Evolutionary conservation across 805 yeast species (phyloP).

Genomic region (Nakazawaea holstii): DNA sequence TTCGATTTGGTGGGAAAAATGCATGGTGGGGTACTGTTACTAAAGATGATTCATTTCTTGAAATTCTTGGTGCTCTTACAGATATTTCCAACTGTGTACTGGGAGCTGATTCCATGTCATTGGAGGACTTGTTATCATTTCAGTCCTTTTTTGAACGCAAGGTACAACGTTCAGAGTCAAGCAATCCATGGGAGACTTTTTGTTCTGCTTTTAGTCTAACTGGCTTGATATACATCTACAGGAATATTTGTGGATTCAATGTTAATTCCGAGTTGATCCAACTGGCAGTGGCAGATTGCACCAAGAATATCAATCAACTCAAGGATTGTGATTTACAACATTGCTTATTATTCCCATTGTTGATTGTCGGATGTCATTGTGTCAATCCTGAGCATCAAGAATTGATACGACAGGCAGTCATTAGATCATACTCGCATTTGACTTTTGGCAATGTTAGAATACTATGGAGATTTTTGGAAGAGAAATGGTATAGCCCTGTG

Average conservation of each 20-base stretch:
- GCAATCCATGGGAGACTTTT: slow-evolving; percentile 16
- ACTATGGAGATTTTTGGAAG: slow-evolving; percentile 14
- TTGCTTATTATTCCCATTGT: slow-evolving; percentile 21
- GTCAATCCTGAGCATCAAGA: slow-evolving; percentile 12
- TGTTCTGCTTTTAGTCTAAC: slow-evolving; percentile 19
- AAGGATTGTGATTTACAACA: slow-evolving; percentile 16
- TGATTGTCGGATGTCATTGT: slow-evolving; percentile 21
- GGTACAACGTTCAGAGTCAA: not conserved
- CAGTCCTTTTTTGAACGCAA: slow-evolving; percentile 3
- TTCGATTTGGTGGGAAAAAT: slow-evolving; percentile 16
- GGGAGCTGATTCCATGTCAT: not conserved
- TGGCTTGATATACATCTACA: slow-evolving; percentile 18
- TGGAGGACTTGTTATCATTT: not conserved
- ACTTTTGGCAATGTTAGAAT: slow-evolving; percentile 18
- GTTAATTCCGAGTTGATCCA: slow-evolving; percentile 12
- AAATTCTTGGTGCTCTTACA: slow-evolving; percentile 18
- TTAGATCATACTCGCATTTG: slow-evolving; percentile 14
- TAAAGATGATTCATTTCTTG: slow-evolving; percentile 24
- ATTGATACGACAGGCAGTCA: slow-evolving; percentile 12
- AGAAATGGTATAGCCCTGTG: slow-evolving; percentile 13
- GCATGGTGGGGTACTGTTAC: slow-evolving; percentile 24
- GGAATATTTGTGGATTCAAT: slow-evolving; percentile 13
- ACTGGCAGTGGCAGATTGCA: slow-evolving; percentile 13
- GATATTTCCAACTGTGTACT: not conserved
- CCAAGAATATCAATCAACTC: slow-evolving; percentile 7